A percentile compares a stretch with the other conserved stretches of the same genome.
Evolutionary conservation across 768 basidiomycete species (phyloP).

Genomic region (Sarcodon sp.): DNA sequence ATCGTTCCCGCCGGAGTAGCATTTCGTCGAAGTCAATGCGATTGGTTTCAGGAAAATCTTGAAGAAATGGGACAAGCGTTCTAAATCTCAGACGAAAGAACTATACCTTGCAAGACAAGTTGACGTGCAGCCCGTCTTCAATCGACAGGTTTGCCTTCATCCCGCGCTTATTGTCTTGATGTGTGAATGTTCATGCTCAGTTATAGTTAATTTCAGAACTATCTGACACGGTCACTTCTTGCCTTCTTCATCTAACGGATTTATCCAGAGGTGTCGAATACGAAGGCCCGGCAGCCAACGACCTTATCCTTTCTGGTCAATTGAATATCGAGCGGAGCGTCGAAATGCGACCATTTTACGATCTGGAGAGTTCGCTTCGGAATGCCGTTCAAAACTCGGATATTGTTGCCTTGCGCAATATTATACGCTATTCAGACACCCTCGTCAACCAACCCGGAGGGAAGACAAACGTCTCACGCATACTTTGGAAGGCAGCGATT

Average conservation of each 20-base stretch:
- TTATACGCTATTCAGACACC: constrained; percentile 57
- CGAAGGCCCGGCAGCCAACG: constrained; percentile 66
- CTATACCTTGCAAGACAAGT: constrained; percentile 93
- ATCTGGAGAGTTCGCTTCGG: constrained; percentile 79
- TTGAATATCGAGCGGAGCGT: constrained; percentile 48
- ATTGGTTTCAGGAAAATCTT: constrained; percentile 94
- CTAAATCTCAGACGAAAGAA: constrained; percentile 91
- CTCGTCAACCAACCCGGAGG: constrained; percentile 48
- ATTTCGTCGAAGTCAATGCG: constrained; percentile 96
- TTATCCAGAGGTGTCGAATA: constrained; percentile 63
- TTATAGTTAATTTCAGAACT: constrained; percentile 85
- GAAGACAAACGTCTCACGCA: constrained; percentile 68
- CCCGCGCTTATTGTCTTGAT: not conserved
- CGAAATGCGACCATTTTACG: constrained; percentile 65
- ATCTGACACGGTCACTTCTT: constrained; percentile 81
- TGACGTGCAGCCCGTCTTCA: constrained; percentile 97
- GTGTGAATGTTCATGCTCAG: constrained; percentile 2
- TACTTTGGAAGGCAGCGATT: constrained; percentile 87
- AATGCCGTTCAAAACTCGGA: constrained; percentile 62
- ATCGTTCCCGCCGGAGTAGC: constrained; percentile 29
- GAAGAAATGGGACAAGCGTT: constrained; percentile 98
- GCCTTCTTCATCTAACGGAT: constrained; percentile 69
- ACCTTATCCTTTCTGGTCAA: constrained; percentile 57
- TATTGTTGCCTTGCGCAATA: constrained; percentile 46
- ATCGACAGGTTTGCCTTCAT: constrained; percentile 60